A percentile compares a stretch with the other conserved stretches of the same genome.
Conservation (phyloP, 106 monocot genomes). For the Dendrobium catenatum region DNA sequence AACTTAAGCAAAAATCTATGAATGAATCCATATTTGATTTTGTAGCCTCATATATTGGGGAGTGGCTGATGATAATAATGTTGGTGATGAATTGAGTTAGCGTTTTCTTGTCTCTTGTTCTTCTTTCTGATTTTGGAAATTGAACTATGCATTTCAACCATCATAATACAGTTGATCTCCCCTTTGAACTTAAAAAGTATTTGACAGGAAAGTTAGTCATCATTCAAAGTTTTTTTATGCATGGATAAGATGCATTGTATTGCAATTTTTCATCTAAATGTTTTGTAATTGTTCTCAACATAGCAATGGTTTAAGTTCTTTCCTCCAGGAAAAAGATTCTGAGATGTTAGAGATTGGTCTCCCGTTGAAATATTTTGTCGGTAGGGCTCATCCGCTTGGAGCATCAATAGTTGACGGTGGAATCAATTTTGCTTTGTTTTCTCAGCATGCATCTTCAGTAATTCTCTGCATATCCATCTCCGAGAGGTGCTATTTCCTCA, state of each 20-base stretch:
- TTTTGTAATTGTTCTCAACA: background rate
- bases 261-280: background rate
- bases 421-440: conserved; percentile 83
- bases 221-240: background rate
- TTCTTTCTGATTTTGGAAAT: background rate
- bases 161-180: background rate
- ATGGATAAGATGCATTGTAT: background rate
- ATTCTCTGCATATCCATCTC: conserved; percentile 51
- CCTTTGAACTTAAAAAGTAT: background rate
- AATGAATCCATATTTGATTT: no score
- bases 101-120: background rate
- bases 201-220: background rate
- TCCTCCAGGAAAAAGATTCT: conserved; percentile 24
- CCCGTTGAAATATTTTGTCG: conserved; percentile 52
- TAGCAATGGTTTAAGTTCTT: background rate
- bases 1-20: no score
- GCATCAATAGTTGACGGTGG: conserved; percentile 63
- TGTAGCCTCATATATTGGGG: background rate
- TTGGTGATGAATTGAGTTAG: no score
- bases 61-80: background rate
- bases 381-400: conserved; percentile 69
- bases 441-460: conserved; percentile 66
- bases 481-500: conserved; percentile 29
- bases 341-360: conserved; percentile 9
- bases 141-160: background rate